Conservation (phyloP, 2,329 filamentous ascomycete genomes). For the Plenodomus lindquistii region DNA sequence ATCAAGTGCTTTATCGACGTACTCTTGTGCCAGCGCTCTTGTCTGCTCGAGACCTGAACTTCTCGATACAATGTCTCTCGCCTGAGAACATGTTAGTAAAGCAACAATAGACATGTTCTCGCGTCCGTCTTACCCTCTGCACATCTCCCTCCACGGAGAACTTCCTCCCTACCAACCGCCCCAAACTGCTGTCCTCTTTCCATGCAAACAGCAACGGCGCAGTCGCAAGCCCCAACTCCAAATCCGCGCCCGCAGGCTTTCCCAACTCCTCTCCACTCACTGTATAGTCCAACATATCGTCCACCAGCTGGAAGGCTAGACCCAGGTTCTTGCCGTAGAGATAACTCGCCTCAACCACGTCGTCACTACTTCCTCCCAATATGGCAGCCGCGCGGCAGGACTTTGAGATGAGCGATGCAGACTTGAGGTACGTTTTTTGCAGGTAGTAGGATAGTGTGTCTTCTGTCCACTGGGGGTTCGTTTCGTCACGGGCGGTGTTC, state of each 20-base stretch:
- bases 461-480: conserved; percentile 81
- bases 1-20: conserved; percentile 81
- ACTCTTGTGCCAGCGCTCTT: conserved; percentile 84
- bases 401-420: conserved; percentile 93
- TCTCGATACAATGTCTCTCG: conserved; percentile 78
- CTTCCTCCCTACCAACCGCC: conserved; percentile 86
- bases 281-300: conserved; percentile 98
- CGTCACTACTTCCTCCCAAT: conserved; percentile 73
- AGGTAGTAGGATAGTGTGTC: conserved; percentile 91
- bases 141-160: conserved; percentile 86
- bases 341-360: conserved; percentile 90
- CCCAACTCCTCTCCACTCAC: conserved; percentile 81
- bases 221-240: conserved; percentile 91
- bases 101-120: neutral
- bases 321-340: conserved; percentile 91
- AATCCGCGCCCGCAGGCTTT: conserved; percentile 91
- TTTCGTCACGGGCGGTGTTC: conserved; percentile 89
- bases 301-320: conserved; percentile 93
- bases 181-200: conserved; percentile 84
- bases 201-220: conserved; percentile 94
- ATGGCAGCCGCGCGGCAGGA: conserved; percentile 89
- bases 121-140: conserved; percentile 71
- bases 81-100: conserved; percentile 57
- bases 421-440: conserved; percentile 98
- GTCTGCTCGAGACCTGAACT: conserved; percentile 93